phyloP scores from a whole-genome alignment of 208 protist species.

The Wallacemonas sp. region DNA sequence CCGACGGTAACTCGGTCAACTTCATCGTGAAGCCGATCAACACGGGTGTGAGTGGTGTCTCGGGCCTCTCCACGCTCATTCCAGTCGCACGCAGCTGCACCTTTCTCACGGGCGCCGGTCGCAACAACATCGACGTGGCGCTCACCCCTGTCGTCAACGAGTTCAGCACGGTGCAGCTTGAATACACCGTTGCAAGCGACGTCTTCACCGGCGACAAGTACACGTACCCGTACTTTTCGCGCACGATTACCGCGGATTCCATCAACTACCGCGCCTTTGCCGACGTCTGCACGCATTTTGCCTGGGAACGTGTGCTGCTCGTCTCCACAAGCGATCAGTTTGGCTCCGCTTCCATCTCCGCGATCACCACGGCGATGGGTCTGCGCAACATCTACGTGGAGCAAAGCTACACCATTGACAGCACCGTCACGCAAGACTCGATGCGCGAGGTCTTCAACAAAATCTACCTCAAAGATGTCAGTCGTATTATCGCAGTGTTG shows the following conservation, averaged over 20 bases:
- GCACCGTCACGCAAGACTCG: conserved; percentile 25
- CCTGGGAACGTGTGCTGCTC: conserved; percentile 85
- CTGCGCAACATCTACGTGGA: conserved; percentile 77
- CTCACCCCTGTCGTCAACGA: conserved; percentile 82
- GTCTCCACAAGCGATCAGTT: conserved; percentile 62
- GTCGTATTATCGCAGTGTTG: conserved; percentile 54
- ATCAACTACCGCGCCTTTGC: conserved; percentile 59
- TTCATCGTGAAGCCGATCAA: conserved; percentile 65
- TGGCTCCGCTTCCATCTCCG: conserved; percentile 41
- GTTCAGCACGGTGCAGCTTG: conserved; percentile 70
- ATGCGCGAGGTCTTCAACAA: conserved; percentile 45
- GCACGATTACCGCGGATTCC: conserved; percentile 48
- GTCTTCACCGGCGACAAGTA: conserved; percentile 57
- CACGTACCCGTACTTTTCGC: conserved; percentile 81
- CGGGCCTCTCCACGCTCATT: conserved; percentile 66
- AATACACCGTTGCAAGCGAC: conserved; percentile 70
- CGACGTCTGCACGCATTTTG: conserved; percentile 69
- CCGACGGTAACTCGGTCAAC: conserved; percentile 26
- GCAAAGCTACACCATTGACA: conserved; percentile 45
- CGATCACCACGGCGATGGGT: conserved; percentile 50
- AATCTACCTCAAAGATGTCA: conserved; percentile 72
- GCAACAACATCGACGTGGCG: conserved; percentile 42
- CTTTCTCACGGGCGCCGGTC: conserved; percentile 68
- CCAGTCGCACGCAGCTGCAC: conserved; percentile 67
- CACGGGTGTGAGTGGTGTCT: conserved; percentile 68